phyloP scores from a whole-genome alignment of 768 basidiomycete species.

The Clathrus columnatus region DNA sequence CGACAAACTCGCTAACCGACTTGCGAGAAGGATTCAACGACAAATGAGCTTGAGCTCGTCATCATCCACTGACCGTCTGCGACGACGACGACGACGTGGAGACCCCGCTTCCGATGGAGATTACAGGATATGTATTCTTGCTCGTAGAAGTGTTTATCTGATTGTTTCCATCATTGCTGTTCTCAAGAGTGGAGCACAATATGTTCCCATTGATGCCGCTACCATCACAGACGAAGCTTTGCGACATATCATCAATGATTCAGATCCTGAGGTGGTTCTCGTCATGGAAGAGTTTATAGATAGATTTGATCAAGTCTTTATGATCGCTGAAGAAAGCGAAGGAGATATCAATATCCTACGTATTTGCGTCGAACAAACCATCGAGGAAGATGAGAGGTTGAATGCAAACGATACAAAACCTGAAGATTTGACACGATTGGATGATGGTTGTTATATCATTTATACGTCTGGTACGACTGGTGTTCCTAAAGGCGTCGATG shows the following conservation, averaged over 20 bases:
- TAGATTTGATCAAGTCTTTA: background rate
- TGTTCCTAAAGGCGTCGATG: conserved; percentile 18
- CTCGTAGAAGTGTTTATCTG: conserved; percentile 14
- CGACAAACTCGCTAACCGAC: conserved; percentile 13
- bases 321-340: background rate
- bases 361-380: conserved; percentile 10
- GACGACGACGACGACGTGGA: conserved; percentile 11
- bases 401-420: conserved; percentile 8
- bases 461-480: conserved; percentile 20
- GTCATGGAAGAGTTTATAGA: conserved; percentile 13
- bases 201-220: conserved; percentile 17
- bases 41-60: background rate
- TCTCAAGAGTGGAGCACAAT: conserved; percentile 18
- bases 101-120: conserved; percentile 4
- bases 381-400: conserved; percentile 5
- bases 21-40: conserved; percentile 3
- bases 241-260: conserved; percentile 14
- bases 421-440: conserved; percentile 7
- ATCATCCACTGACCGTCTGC: background rate
- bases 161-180: conserved; percentile 15
- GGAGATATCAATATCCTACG: background rate
- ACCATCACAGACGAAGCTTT: conserved; percentile 17
- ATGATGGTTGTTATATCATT: conserved; percentile 17
- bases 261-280: conserved; percentile 12
- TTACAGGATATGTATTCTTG: conserved; percentile 15